Conservation (phyloP, 1,284 basidiomycete species). For the Austroboletus novae-zelandiae region DNA sequence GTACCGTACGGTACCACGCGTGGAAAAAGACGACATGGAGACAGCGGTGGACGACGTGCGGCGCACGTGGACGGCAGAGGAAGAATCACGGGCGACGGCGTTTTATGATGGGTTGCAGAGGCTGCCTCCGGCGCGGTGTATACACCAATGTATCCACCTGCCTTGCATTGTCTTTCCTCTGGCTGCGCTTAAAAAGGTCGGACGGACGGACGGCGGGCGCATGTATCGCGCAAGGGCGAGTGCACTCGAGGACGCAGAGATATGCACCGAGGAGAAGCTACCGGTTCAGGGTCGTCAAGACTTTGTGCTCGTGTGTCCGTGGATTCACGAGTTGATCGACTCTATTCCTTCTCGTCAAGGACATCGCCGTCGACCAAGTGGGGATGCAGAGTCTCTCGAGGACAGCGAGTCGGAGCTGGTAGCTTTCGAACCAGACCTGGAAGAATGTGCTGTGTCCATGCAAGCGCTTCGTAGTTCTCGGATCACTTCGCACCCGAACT, state of each 20-base stretch:
- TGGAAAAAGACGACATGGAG: constrained; percentile 9
- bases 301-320: constrained; percentile 19
- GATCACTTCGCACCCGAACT: background rate
- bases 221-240: constrained; percentile 2
- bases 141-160: background rate
- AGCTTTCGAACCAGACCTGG: background rate
- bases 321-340: constrained; percentile 16
- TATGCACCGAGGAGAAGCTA: constrained; percentile 3
- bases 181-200: background rate
- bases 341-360: background rate
- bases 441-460: background rate
- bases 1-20: background rate
- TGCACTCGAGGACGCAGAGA: constrained; percentile 12
- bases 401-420: constrained; percentile 1
- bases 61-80: background rate
- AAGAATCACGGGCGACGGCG: background rate
- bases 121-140: background rate
- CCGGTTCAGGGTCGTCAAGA: background rate
- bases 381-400: background rate
- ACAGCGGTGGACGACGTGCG: background rate
- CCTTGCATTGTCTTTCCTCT: background rate
- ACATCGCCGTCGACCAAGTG: too few relatives aligned
- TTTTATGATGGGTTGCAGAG: background rate
- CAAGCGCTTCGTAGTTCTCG: background rate
- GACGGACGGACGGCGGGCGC: background rate